Percentiles rank a stretch among this genome's conserved stretches.
Evolutionary conservation across 2,329 filamentous ascomycete genomes (phyloP).

Genomic region (Curvularia sp.): DNA sequence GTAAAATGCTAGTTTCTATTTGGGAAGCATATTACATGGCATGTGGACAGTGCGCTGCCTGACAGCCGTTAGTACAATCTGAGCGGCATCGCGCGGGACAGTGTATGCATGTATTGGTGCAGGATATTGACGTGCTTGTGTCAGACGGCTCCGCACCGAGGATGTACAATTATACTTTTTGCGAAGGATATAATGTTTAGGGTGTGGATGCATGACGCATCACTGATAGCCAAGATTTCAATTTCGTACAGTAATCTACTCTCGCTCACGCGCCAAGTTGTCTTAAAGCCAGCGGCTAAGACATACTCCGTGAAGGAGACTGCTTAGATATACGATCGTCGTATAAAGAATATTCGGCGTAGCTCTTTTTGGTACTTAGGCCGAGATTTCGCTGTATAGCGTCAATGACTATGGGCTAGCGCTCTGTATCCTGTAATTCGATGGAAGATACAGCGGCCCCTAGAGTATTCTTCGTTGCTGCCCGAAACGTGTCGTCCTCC

Average conservation of each 20-base stretch:
- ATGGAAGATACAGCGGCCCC: neutral
- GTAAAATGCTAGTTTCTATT: neutral
- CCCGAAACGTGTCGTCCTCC: neutral
- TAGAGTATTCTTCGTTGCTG: neutral
- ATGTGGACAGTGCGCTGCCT: neutral
- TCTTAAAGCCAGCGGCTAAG: neutral
- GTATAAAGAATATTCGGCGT: neutral
- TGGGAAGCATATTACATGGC: neutral
- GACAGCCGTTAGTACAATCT: neutral
- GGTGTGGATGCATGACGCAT: neutral
- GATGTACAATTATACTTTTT: neutral
- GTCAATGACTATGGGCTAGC: neutral
- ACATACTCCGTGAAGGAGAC: neutral
- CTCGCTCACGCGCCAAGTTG: neutral
- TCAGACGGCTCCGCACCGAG: neutral
- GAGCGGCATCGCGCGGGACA: neutral
- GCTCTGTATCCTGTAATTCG: neutral
- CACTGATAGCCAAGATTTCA: slow-evolving; percentile 1
- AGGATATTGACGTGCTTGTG: slow-evolving; percentile 1
- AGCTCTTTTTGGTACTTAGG: neutral
- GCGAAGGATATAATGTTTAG: neutral
- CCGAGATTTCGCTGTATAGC: neutral
- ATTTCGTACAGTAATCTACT: neutral
- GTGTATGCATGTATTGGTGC: slow-evolving; percentile 2
- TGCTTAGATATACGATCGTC: neutral